These are phyloP conservation scores for Gautieria morchelliformis DNA, from an alignment of 768 basidiomycete species.

Conservation along the genomic window DNA sequence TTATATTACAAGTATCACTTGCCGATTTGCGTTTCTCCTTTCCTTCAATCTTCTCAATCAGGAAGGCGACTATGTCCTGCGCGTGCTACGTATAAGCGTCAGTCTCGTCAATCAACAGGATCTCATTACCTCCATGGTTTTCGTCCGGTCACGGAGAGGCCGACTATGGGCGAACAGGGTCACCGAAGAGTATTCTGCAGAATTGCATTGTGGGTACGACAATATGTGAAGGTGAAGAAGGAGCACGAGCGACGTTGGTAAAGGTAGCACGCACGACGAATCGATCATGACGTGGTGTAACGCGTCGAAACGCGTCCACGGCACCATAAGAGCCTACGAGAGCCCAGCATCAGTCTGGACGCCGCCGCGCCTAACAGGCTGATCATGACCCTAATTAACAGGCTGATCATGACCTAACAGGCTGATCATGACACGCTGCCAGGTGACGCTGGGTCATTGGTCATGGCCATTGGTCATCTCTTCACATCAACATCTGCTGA, in stretches of 20 bases:
- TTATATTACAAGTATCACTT: background rate
- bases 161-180: constrained; percentile 35
- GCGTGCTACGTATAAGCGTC: background rate
- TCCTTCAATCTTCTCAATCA: constrained; percentile 36
- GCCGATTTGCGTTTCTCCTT: constrained; percentile 20
- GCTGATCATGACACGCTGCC: too few species aligned
- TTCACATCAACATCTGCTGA: too few species aligned
- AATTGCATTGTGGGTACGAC: constrained; percentile 37
- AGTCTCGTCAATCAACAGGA: constrained; percentile 11
- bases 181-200: constrained; percentile 39
- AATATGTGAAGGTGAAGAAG: constrained; percentile 46
- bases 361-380: too few species aligned
- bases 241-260: constrained; percentile 37
- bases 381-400: too few species aligned
- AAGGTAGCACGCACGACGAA: background rate
- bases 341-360: background rate
- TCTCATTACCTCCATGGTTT: constrained; percentile 42
- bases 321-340: background rate
- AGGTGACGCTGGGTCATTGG: too few species aligned
- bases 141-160: constrained; percentile 41
- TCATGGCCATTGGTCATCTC: too few species aligned
- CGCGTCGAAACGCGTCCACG: background rate
- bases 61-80: constrained; percentile 21
- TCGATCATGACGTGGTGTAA: background rate
- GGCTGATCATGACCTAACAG: too few species aligned